Evolutionary conservation across 2,329 filamentous ascomycete species (phyloP).

Genomic region (Diplodia mutila): DNA sequence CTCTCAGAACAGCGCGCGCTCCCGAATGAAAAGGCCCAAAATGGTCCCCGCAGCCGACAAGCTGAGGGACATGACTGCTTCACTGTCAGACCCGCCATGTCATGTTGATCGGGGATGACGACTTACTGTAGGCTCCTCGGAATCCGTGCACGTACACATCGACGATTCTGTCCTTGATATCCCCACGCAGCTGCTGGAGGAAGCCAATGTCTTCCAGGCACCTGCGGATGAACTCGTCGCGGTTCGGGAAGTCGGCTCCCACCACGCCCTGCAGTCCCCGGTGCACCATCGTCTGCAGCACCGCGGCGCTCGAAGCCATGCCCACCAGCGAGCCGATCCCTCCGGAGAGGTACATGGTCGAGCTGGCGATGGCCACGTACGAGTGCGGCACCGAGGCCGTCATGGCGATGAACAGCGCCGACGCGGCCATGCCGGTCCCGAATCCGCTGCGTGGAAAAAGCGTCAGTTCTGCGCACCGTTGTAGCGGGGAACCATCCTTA

Average conservation of each 20-base stretch:
- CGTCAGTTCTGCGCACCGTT: background rate
- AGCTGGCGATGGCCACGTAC: slow-evolving; percentile 32
- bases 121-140: background rate
- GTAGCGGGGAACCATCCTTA: background rate
- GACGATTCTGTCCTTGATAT: background rate
- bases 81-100: background rate
- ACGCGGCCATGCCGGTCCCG: slow-evolving; percentile 34
- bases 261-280: slow-evolving; percentile 26
- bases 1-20: background rate
- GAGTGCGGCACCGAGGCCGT: slow-evolving; percentile 33
- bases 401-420: slow-evolving; percentile 35
- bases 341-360: slow-evolving; percentile 32
- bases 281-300: slow-evolving; percentile 33
- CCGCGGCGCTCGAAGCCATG: slow-evolving; percentile 34
- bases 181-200: background rate
- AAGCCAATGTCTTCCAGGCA: slow-evolving; percentile 2
- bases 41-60: background rate
- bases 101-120: too few relatives aligned
- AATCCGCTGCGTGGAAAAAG: slow-evolving; percentile 31
- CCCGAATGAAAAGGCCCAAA: background rate
- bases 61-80: background rate
- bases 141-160: background rate
- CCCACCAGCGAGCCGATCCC: slow-evolving; percentile 32
- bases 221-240: background rate
- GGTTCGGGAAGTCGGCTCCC: background rate